Evolutionary conservation across 345 rosid species (phyloP).

Genomic region (Brassica cretica): DNA sequence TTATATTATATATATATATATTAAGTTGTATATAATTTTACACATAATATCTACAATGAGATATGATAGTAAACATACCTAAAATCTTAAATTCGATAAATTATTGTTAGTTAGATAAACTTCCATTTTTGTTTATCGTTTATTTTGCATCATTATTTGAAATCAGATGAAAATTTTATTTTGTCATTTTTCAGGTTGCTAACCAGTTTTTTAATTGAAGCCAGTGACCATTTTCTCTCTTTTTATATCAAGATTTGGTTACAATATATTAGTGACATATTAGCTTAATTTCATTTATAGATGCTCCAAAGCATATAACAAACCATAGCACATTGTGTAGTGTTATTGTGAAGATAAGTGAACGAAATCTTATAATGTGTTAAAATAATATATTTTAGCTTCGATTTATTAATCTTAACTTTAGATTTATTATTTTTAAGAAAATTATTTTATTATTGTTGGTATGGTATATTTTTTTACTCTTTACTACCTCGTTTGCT

Average conservation of each 20-base stretch:
- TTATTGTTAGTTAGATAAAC: background rate
- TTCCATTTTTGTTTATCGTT: background rate
- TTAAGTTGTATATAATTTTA: background rate
- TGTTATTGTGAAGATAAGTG: background rate
- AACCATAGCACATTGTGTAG: background rate
- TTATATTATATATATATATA: too few species aligned
- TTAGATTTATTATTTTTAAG: too few species aligned
- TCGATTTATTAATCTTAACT: background rate
- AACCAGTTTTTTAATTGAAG: too few species aligned
- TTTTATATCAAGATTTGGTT: too few species aligned
- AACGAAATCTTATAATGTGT: too few species aligned
- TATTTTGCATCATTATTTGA: background rate
- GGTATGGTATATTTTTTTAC: background rate
- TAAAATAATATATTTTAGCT: too few species aligned
- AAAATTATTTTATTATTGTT: too few species aligned
- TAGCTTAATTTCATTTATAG: background rate
- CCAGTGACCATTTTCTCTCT: too few species aligned
- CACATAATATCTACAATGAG: background rate
- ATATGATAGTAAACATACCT: background rate
- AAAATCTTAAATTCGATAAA: background rate
- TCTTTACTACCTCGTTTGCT: background rate
- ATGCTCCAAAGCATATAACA: background rate
- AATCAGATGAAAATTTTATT: too few species aligned
- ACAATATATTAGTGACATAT: too few species aligned
- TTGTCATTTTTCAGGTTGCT: too few species aligned